Percentiles rank a stretch among this genome's conserved stretches.
phyloP scores from a whole-genome alignment of 2,329 filamentous ascomycete genomes.

The Paecilomyces fulvus region DNA sequence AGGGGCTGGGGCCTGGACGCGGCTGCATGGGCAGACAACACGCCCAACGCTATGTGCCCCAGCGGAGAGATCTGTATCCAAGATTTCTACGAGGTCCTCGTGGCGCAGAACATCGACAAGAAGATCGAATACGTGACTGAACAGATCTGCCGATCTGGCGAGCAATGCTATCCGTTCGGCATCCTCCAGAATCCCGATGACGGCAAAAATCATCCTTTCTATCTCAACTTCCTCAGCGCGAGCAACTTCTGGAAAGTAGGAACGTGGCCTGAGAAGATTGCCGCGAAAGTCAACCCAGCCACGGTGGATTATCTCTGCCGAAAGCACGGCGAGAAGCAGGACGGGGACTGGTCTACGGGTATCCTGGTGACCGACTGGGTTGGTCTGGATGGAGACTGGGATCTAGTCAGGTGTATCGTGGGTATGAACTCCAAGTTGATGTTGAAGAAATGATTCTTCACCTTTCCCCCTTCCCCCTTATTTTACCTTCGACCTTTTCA shows the following conservation, averaged over 20 bases:
- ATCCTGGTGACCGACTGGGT: constrained; percentile 94
- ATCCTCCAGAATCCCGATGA: constrained; percentile 31
- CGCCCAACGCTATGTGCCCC: constrained; percentile 60
- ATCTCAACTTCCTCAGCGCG: constrained; percentile 81
- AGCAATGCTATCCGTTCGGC: constrained; percentile 37
- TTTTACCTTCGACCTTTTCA: constrained; percentile 1
- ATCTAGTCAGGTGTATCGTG: constrained; percentile 75
- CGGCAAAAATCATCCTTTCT: constrained; percentile 55
- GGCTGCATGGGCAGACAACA: constrained; percentile 77
- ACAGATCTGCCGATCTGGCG: constrained; percentile 65
- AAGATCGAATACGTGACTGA: constrained; percentile 69
- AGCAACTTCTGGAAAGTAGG: constrained; percentile 89
- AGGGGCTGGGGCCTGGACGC: constrained; percentile 52
- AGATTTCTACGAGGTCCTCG: constrained; percentile 85
- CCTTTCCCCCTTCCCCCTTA: not conserved
- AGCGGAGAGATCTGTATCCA: constrained; percentile 75
- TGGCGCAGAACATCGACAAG: constrained; percentile 64
- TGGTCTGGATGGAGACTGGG: constrained; percentile 79
- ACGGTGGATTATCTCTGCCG: constrained; percentile 51
- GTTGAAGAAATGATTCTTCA: constrained; percentile 15
- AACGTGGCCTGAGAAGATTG: constrained; percentile 92
- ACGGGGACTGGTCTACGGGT: constrained; percentile 70
- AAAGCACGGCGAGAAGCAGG: constrained; percentile 39
- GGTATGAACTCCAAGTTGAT: constrained; percentile 71
- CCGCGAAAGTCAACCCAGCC: constrained; percentile 75